Evolutionary conservation across 2,329 filamentous ascomycete species (phyloP).

Genomic region (Chrysoporthe cubensis): DNA sequence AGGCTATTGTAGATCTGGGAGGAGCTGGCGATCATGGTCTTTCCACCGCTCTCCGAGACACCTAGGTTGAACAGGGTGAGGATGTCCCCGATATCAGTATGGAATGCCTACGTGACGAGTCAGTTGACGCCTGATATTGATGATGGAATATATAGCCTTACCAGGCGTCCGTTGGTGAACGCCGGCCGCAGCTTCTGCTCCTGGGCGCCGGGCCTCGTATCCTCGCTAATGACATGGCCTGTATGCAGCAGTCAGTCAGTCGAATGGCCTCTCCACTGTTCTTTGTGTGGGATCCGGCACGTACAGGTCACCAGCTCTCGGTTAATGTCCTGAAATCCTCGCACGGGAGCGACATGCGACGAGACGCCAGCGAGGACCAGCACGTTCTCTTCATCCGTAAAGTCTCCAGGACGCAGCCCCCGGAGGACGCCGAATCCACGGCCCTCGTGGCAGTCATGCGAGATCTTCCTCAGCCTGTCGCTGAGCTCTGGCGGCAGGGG

Average conservation of each 20-base stretch:
- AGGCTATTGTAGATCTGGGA: constrained; percentile 5
- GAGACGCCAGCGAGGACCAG: constrained; percentile 1
- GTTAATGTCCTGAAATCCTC: background rate
- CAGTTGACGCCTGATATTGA: background rate
- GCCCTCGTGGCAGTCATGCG: background rate
- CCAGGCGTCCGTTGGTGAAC: background rate
- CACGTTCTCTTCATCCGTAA: background rate
- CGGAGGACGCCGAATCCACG: background rate
- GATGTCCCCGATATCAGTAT: background rate
- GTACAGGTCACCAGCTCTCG: background rate
- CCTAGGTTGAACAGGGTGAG: background rate
- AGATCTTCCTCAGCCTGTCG: background rate
- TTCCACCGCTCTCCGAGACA: background rate
- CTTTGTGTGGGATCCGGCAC: background rate
- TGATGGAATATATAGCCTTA: background rate
- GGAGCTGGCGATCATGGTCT: background rate
- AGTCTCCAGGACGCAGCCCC: background rate
- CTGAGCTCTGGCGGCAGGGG: background rate
- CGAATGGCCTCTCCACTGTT: background rate
- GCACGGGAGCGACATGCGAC: background rate
- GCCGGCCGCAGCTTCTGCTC: background rate
- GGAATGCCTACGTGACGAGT: background rate
- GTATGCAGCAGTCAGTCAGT: background rate
- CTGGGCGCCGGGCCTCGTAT: background rate
- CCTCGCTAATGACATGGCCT: constrained; percentile 3